phyloP scores from a whole-genome alignment of 2,329 filamentous ascomycete genomes.

The Xylaria polymorpha region DNA sequence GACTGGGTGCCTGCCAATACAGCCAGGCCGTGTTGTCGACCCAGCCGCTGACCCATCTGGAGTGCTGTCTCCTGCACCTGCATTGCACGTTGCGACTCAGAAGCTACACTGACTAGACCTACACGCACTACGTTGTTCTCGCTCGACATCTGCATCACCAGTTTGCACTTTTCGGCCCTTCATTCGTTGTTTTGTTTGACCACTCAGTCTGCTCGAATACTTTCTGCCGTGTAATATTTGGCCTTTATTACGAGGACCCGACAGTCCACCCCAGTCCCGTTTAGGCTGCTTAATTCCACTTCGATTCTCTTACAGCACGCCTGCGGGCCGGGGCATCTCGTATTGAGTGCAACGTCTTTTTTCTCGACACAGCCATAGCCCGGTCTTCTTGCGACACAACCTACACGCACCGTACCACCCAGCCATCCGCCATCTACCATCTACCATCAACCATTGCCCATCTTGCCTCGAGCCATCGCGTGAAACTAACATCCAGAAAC shows the following conservation, averaged over 20 bases:
- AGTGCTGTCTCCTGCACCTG: constrained; percentile 28
- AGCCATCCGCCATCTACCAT: constrained; percentile 22
- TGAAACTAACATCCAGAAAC: constrained; percentile 12
- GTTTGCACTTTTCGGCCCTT: background rate
- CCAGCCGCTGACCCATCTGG: constrained; percentile 9
- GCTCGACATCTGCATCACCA: constrained; percentile 19
- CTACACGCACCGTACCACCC: constrained; percentile 9
- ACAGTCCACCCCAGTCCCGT: constrained; percentile 28
- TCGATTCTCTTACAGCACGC: constrained; percentile 37
- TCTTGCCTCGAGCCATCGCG: constrained; percentile 26
- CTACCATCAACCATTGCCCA: background rate
- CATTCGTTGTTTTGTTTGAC: constrained; percentile 10
- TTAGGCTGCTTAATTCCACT: constrained; percentile 40
- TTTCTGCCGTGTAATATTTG: constrained; percentile 27
- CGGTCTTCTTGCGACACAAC: constrained; percentile 34
- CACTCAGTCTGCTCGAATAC: background rate
- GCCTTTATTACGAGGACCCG: constrained; percentile 21
- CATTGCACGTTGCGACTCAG: constrained; percentile 27
- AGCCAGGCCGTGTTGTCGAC: constrained; percentile 17
- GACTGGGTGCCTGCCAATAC: constrained; percentile 1
- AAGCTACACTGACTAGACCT: constrained; percentile 18
- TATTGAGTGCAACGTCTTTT: constrained; percentile 42
- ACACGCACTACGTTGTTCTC: constrained; percentile 5
- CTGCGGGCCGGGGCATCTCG: constrained; percentile 41
- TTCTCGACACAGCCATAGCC: constrained; percentile 33